Percentiles rank a stretch among this genome's conserved stretches.
Evolutionary conservation across 106 monocot genomes (phyloP).

Genomic region (Hemerocallis citrina): DNA sequence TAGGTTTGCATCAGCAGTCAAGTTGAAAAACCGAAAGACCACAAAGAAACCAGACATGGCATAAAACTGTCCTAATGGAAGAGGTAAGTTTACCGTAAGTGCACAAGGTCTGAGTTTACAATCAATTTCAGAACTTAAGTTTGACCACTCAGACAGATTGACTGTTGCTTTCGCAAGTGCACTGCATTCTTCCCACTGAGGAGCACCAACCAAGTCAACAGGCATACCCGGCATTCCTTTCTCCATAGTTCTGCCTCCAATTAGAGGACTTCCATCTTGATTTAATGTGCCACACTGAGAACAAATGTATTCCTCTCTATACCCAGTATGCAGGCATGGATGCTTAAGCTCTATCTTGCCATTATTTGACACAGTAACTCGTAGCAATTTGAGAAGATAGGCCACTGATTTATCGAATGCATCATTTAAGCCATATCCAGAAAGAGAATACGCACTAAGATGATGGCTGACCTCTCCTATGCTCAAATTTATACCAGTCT

Average conservation of each 20-base stretch:
- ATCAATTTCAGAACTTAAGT: slow-evolving; percentile 46
- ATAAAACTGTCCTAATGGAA: slow-evolving; percentile 74
- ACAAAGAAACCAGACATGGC: slow-evolving; percentile 98
- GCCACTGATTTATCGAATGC: slow-evolving; percentile 90
- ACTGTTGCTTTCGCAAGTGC: slow-evolving; percentile 77
- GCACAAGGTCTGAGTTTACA: slow-evolving; percentile 84
- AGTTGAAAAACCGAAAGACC: slow-evolving; percentile 86
- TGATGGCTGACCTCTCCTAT: slow-evolving; percentile 67
- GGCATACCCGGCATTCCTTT: slow-evolving; percentile 28
- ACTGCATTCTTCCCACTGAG: slow-evolving; percentile 77
- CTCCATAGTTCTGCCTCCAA: slow-evolving; percentile 17
- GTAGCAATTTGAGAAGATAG: slow-evolving; percentile 39
- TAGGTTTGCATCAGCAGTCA: slow-evolving; percentile 58
- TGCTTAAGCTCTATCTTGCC: slow-evolving; percentile 58
- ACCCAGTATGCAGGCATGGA: slow-evolving; percentile 84
- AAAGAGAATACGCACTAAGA: slow-evolving; percentile 91
- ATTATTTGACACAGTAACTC: slow-evolving; percentile 14
- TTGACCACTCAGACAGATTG: slow-evolving; percentile 74
- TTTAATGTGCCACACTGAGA: slow-evolving; percentile 51
- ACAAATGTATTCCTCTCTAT: slow-evolving; percentile 69
- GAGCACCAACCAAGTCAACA: slow-evolving; percentile 58
- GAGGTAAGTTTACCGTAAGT: slow-evolving; percentile 38
- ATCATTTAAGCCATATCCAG: slow-evolving; percentile 93
- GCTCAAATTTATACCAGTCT: slow-evolving; percentile 56
- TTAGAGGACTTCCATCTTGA: slow-evolving; percentile 44